phyloP scores from a whole-genome alignment of 2,329 filamentous ascomycete species.

The Zopfia rhizophila region DNA sequence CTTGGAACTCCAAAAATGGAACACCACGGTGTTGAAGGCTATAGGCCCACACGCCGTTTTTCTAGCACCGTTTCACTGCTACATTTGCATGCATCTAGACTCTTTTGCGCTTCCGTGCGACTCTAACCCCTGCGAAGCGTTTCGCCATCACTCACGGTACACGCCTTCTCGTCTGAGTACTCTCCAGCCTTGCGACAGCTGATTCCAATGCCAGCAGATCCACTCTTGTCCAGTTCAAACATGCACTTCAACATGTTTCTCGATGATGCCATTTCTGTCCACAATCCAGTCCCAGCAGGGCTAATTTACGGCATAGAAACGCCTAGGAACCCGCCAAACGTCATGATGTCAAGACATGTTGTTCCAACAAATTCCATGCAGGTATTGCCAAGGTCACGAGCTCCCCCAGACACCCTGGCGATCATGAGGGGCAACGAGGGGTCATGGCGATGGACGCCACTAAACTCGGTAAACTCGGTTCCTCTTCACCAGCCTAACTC shows the following conservation, averaged over 20 bases:
- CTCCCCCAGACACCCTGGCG: conserved; percentile 23
- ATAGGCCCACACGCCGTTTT: conserved; percentile 25
- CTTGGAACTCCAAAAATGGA: conserved; percentile 20
- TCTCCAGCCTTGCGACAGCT: too few relatives aligned
- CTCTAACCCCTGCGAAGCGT: conserved; percentile 29
- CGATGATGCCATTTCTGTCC: conserved; percentile 39
- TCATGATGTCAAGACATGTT: conserved; percentile 36
- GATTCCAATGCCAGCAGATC: not conserved
- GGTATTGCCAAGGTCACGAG: conserved; percentile 37
- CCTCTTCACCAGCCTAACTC: conserved; percentile 17
- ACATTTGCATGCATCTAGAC: conserved; percentile 33
- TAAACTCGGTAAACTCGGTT: conserved; percentile 35
- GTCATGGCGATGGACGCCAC: conserved; percentile 24
- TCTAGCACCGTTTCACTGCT: conserved; percentile 31
- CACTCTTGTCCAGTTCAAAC: not conserved
- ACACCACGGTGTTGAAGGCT: conserved; percentile 17
- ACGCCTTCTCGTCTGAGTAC: too few relatives aligned
- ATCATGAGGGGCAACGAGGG: conserved; percentile 38
- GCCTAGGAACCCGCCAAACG: conserved; percentile 28
- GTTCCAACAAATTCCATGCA: conserved; percentile 28
- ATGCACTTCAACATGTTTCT: conserved; percentile 1
- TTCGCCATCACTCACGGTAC: too few relatives aligned
- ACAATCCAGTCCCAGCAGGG: conserved; percentile 11
- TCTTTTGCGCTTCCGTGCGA: conserved; percentile 34
- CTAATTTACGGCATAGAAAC: conserved; percentile 37